Conservation (phyloP, 225 moss, liverwort and hornwort species). For the Bryoerythrophyllum caledonicum region DNA sequence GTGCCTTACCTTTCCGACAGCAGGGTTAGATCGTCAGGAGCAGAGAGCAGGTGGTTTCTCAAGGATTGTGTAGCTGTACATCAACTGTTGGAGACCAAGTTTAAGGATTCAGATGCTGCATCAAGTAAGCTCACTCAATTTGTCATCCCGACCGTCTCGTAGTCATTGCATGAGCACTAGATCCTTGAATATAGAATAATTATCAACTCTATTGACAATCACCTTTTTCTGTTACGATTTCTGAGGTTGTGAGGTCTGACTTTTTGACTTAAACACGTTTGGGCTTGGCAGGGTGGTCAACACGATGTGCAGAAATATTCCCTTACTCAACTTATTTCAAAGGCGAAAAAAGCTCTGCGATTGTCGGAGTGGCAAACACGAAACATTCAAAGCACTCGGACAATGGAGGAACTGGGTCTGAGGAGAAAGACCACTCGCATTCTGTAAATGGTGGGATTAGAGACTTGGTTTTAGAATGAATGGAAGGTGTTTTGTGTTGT, state of each 20-base stretch:
- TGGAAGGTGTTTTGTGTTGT: conserved; percentile 18
- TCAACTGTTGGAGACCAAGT: conserved; percentile 52
- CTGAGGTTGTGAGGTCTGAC: background rate
- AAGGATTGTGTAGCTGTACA: conserved; percentile 74
- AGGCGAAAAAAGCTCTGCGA: conserved; percentile 57
- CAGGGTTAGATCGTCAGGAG: conserved; percentile 34
- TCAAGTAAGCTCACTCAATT: conserved; percentile 39
- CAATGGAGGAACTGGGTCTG: conserved; percentile 29
- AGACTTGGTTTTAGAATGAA: conserved; percentile 34
- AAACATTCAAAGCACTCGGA: conserved; percentile 26
- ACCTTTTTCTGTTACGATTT: background rate
- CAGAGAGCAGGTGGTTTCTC: conserved; percentile 52
- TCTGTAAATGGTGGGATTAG: conserved; percentile 36
- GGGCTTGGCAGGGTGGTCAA: conserved; percentile 63
- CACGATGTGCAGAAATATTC: conserved; percentile 58
- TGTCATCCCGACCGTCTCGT: conserved; percentile 1
- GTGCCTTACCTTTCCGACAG: background rate
- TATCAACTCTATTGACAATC: background rate
- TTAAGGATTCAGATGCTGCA: conserved; percentile 69
- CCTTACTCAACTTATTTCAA: conserved; percentile 75
- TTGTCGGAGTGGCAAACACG: conserved; percentile 24
- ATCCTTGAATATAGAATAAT: background rate
- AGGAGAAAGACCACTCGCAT: conserved; percentile 21
- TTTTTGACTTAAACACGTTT: conserved; percentile 20
- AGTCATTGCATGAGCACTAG: background rate